Conservation (phyloP, 768 basidiomycete species). For the Boletus rufocinnamomeus region DNA sequence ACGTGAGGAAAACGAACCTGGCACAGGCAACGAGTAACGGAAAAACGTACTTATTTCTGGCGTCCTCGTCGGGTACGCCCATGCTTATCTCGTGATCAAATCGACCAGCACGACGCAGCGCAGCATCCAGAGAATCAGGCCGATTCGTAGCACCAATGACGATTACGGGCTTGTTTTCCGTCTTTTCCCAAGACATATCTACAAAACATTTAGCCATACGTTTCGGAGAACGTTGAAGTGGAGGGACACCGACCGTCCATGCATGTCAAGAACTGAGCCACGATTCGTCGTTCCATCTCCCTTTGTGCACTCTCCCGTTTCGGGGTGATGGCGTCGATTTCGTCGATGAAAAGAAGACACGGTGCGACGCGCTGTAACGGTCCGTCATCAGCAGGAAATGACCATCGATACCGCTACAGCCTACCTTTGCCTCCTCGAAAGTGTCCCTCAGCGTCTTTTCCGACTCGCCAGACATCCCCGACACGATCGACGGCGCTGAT, state of each 20-base stretch:
- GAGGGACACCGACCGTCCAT: conserved; percentile 82
- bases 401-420: conserved; percentile 5
- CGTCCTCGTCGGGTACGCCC: conserved; percentile 93
- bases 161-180: conserved; percentile 87
- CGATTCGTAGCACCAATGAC: conserved; percentile 97
- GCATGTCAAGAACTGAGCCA: conserved; percentile 96
- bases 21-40: no score
- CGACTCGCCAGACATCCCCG: conserved; percentile 98
- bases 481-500: conserved; percentile 94
- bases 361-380: conserved; percentile 75
- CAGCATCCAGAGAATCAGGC: conserved; percentile 92
- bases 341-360: conserved; percentile 94
- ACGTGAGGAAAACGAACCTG: not conserved
- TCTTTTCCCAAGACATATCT: conserved; percentile 97
- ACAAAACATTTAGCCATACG: not conserved
- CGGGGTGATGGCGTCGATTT: conserved; percentile 96
- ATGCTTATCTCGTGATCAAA: conserved; percentile 99
- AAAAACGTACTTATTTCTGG: conserved; percentile 75
- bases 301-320: conserved; percentile 97
- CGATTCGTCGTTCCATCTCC: conserved; percentile 97
- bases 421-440: conserved; percentile 94
- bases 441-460: conserved; percentile 96
- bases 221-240: not conserved
- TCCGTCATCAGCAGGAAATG: not conserved
- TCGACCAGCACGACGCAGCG: conserved; percentile 87